Percentiles rank a stretch among this genome's conserved stretches.
These are phyloP conservation scores for Boletus vermiculosoides DNA, from an alignment of 768 basidiomycete species.

Conservation along the genomic window DNA sequence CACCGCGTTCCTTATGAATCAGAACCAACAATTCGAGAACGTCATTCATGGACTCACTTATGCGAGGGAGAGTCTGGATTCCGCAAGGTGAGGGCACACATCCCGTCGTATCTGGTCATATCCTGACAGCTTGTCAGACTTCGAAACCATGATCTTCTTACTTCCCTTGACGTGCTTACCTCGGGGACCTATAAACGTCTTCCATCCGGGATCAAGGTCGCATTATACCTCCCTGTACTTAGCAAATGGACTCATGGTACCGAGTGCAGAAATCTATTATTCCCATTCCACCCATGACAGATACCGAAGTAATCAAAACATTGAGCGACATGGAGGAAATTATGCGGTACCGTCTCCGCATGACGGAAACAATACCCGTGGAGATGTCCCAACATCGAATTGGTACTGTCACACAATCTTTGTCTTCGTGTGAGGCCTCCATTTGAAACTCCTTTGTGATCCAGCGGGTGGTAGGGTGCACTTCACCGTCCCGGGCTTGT, in stretches of 20 bases:
- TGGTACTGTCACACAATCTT: slow-evolving; percentile 40
- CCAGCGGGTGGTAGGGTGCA: slow-evolving; percentile 75
- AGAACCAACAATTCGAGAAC: slow-evolving; percentile 80
- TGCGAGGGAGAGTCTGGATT: slow-evolving; percentile 67
- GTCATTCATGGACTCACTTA: slow-evolving; percentile 61
- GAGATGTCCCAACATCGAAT: slow-evolving; percentile 76
- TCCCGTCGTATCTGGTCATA: neutral
- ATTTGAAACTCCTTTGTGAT: slow-evolving; percentile 21
- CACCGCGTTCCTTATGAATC: slow-evolving; percentile 80
- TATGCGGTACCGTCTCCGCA: slow-evolving; percentile 75
- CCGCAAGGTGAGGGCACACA: slow-evolving; percentile 59
- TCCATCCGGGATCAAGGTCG: slow-evolving; percentile 77
- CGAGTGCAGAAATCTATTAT: slow-evolving; percentile 62
- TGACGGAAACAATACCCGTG: slow-evolving; percentile 76
- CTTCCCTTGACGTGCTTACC: slow-evolving; percentile 85
- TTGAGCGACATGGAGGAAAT: slow-evolving; percentile 71
- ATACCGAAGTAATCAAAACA: slow-evolving; percentile 62
- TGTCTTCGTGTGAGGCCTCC: slow-evolving; percentile 12
- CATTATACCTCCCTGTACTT: slow-evolving; percentile 14
- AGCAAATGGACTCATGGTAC: slow-evolving; percentile 21
- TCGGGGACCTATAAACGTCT: slow-evolving; percentile 84
- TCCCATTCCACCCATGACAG: slow-evolving; percentile 63
- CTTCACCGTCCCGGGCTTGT: slow-evolving; percentile 71
- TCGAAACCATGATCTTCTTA: slow-evolving; percentile 91
- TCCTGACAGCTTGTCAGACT: slow-evolving; percentile 46